Percentiles rank a stretch among this genome's conserved stretches.
Evolutionary conservation across 805 yeast genomes (phyloP).

Genomic region (Ogataea kodamae): DNA sequence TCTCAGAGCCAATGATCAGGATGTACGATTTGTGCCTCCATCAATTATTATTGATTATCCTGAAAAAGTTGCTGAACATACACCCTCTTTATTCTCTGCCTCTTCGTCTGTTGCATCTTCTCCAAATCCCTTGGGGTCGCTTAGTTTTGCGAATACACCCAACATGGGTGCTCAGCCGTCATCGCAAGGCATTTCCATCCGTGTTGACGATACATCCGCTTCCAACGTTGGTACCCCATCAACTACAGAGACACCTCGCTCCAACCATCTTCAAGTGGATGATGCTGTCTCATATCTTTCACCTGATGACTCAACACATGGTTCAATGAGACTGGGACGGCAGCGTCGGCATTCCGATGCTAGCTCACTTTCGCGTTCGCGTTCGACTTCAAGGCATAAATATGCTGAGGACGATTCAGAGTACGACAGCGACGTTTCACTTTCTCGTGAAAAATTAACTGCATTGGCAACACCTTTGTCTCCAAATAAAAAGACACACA

Average conservation of each 20-base stretch:
- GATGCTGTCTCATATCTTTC: constrained; percentile 19
- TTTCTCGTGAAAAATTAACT: constrained; percentile 53
- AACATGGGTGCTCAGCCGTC: constrained; percentile 27
- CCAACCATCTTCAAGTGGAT: constrained; percentile 6
- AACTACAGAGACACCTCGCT: constrained; percentile 1
- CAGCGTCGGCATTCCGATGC: constrained; percentile 32
- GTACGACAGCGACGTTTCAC: constrained; percentile 31
- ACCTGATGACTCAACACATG: constrained; percentile 30
- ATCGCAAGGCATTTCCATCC: constrained; percentile 9
- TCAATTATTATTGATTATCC: constrained; percentile 34
- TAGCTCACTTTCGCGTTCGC: constrained; percentile 32
- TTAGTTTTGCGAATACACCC: constrained; percentile 22
- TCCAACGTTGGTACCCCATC: constrained; percentile 10
- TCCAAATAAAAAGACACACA: constrained; percentile 53
- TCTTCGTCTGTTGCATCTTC: constrained; percentile 39
- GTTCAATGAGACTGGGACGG: constrained; percentile 39
- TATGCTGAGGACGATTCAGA: constrained; percentile 30
- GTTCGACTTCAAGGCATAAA: constrained; percentile 25
- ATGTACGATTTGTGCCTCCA: constrained; percentile 11
- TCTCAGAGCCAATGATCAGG: constrained; percentile 19
- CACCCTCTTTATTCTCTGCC: constrained; percentile 56
- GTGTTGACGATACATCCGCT: constrained; percentile 4
- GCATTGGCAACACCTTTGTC: constrained; percentile 59
- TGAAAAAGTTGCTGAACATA: constrained; percentile 40
- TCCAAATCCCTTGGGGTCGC: constrained; percentile 33